Conservation (phyloP, 257 asterid genomes). For the Capsicum rhomboideum region DNA sequence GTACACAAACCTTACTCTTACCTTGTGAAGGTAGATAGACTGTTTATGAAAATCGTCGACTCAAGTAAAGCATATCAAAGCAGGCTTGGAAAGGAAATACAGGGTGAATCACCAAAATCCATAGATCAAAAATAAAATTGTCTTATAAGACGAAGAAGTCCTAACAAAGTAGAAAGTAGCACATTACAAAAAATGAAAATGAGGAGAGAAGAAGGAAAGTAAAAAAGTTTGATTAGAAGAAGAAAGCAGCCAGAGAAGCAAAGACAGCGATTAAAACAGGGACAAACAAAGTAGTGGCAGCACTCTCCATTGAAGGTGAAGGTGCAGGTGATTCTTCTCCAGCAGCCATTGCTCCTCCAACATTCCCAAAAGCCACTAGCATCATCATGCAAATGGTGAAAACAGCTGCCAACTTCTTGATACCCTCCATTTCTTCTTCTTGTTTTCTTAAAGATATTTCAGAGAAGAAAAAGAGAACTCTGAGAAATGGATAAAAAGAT, state of each 20-base stretch:
- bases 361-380: neutral
- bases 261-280: neutral
- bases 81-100: neutral
- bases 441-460: neutral
- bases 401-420: neutral
- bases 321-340: neutral
- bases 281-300: neutral
- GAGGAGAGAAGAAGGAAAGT: neutral
- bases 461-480: neutral
- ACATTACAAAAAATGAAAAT: neutral
- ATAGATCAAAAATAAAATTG: neutral
- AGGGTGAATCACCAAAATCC: neutral
- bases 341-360: neutral
- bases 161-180: neutral
- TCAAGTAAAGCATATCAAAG: neutral
- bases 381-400: neutral
- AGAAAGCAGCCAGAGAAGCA: neutral
- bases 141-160: neutral
- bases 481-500: neutral
- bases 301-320: constrained; percentile 2
- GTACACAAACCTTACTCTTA: neutral
- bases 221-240: neutral
- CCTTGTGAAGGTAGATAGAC: neutral
- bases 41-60: neutral
- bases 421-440: neutral